A percentile compares a stretch with the other conserved stretches of the same genome.
Evolutionary conservation across 2,329 filamentous ascomycete genomes (phyloP).

Genomic region (Biscogniauxia mediterranea): DNA sequence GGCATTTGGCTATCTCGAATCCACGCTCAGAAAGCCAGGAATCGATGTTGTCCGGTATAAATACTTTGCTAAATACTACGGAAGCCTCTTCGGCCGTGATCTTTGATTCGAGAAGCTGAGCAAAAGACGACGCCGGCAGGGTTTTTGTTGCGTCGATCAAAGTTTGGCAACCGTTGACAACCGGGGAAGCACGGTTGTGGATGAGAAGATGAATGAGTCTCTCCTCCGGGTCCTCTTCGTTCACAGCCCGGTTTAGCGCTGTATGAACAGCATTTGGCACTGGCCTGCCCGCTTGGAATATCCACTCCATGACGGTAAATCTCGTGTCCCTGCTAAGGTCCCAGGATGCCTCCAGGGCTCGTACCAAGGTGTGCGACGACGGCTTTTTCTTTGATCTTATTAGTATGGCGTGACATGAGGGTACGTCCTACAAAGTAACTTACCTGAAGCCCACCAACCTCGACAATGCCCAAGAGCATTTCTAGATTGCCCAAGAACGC

Average conservation of each 20-base stretch:
- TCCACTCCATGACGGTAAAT: conserved; percentile 46
- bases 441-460: conserved; percentile 36
- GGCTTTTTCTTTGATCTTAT: conserved; percentile 41
- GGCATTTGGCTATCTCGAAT: conserved; percentile 44
- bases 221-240: conserved; percentile 50
- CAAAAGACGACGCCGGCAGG: conserved; percentile 38
- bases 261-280: conserved; percentile 50
- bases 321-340: conserved; percentile 48
- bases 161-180: conserved; percentile 50
- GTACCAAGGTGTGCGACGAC: conserved; percentile 45
- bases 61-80: conserved; percentile 44
- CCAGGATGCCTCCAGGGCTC: conserved; percentile 54
- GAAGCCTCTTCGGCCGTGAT: conserved; percentile 44
- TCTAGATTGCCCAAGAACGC: conserved; percentile 50
- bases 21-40: conserved; percentile 49
- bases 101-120: conserved; percentile 41
- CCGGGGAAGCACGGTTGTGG: conserved; percentile 50
- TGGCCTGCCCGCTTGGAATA: conserved; percentile 51
- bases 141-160: conserved; percentile 48
- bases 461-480: conserved; percentile 49
- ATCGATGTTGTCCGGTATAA: conserved; percentile 39
- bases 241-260: conserved; percentile 50
- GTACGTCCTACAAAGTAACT: neutral
- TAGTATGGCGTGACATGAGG: neutral
- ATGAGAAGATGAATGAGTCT: conserved; percentile 48